These are phyloP conservation scores for Stagonosporopsis vannaccii DNA, from an alignment of 2,329 filamentous ascomycete species.

Conservation along the genomic window DNA sequence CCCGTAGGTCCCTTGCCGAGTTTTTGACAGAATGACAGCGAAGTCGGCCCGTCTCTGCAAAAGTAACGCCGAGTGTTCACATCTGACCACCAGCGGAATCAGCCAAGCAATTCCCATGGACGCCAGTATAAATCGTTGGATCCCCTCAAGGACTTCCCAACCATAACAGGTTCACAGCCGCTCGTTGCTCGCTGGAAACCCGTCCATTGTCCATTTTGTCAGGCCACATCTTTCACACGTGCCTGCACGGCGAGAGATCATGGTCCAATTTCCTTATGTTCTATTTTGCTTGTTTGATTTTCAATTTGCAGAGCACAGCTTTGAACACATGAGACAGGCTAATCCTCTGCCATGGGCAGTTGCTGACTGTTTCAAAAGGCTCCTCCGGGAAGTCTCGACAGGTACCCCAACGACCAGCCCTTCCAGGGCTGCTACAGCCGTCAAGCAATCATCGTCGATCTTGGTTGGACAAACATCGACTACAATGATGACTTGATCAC, in stretches of 20 bases:
- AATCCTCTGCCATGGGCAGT: constrained; percentile 21
- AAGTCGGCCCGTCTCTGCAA: too few relatives aligned
- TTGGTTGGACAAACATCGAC: background rate
- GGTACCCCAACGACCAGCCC: background rate
- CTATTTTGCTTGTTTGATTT: background rate
- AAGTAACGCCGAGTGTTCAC: too few relatives aligned
- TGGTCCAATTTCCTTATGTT: background rate
- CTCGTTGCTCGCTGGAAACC: background rate
- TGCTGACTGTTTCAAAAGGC: constrained; percentile 17
- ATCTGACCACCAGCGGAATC: too few relatives aligned
- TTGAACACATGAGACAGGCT: constrained; percentile 20
- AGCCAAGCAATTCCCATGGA: too few relatives aligned
- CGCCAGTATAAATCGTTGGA: too few relatives aligned
- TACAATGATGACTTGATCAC: background rate
- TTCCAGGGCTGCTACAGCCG: background rate
- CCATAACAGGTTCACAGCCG: background rate
- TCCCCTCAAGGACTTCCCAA: background rate
- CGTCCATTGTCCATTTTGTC: background rate
- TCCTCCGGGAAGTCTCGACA: background rate
- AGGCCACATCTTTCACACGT: background rate
- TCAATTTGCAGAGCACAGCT: constrained; percentile 17
- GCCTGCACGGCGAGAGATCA: background rate
- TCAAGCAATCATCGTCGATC: background rate
- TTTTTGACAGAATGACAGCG: too few relatives aligned
- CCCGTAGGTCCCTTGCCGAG: too few relatives aligned